Evolutionary conservation across 78 protist species (phyloP).

Genomic region (Thecamonas trahens): DNA sequence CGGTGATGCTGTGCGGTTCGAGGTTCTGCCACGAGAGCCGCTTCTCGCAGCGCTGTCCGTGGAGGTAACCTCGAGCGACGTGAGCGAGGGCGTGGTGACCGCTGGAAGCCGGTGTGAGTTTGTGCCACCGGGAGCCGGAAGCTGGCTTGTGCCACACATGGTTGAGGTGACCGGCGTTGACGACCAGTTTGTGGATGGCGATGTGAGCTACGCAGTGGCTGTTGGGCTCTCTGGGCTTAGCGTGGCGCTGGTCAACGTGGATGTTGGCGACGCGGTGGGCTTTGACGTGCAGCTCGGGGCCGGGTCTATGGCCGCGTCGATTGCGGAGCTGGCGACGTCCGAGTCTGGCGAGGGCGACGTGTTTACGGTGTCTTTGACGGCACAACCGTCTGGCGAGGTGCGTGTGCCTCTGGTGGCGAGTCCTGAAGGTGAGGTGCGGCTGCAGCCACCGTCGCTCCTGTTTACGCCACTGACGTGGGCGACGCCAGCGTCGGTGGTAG

Average conservation of each 20-base stretch:
- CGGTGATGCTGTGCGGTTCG: not conserved
- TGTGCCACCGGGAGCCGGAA: not conserved
- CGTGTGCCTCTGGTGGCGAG: not conserved
- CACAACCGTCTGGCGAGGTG: not conserved
- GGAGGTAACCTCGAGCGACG: not conserved
- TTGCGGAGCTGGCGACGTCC: not conserved
- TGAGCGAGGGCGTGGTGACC: not conserved
- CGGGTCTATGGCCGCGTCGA: not conserved
- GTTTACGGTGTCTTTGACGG: not conserved
- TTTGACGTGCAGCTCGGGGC: not conserved
- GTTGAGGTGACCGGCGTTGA: constrained; percentile 1
- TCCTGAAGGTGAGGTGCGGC: not conserved
- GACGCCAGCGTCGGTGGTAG: not conserved
- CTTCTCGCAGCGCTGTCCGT: not conserved
- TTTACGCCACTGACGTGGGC: not conserved
- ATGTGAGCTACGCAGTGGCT: too few species aligned
- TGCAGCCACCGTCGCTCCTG: not conserved
- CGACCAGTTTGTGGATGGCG: not conserved
- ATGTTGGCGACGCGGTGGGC: too few species aligned
- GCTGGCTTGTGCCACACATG: too few species aligned
- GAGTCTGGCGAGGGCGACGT: not conserved
- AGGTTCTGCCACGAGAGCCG: constrained; percentile 2
- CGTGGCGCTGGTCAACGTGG: not conserved
- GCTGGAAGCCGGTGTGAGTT: not conserved
- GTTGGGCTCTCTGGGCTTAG: not conserved